Evolutionary conservation across 2,329 filamentous ascomycete species (phyloP).

Genomic region (Cercospora beticola): DNA sequence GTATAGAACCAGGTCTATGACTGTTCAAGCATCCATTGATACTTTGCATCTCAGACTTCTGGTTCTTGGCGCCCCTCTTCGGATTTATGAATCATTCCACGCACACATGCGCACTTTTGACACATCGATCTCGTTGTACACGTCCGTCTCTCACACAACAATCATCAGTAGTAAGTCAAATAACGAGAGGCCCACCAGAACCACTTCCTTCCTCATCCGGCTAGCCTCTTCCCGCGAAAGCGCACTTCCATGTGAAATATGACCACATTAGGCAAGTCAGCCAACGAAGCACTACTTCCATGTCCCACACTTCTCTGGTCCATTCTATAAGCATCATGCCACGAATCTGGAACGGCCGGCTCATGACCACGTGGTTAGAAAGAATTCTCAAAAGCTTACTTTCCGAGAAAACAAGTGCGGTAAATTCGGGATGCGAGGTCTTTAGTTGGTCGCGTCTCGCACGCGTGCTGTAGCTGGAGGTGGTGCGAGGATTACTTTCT

Average conservation of each 20-base stretch:
- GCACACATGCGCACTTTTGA: neutral
- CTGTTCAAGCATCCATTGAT: neutral
- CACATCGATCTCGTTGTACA: neutral
- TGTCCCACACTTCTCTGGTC: neutral
- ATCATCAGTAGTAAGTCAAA: neutral
- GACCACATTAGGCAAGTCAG: slow-evolving; percentile 1
- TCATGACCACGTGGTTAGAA: neutral
- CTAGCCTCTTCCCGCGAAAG: neutral
- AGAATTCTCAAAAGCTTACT: neutral
- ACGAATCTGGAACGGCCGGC: neutral
- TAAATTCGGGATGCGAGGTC: neutral
- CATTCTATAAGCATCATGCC: neutral
- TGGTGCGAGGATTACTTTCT: neutral
- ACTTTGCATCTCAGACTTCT: too few species aligned
- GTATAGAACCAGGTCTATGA: neutral
- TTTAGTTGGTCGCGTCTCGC: neutral
- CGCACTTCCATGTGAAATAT: slow-evolving; percentile 1
- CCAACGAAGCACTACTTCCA: neutral
- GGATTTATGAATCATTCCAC: neutral
- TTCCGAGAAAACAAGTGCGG: neutral
- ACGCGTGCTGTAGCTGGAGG: slow-evolving; percentile 1
- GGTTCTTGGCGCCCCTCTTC: neutral
- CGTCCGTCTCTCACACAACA: too few species aligned
- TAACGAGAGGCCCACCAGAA: neutral
- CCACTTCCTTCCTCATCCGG: neutral